Conservation (phyloP, 495 filamentous ascomycete genomes). For the Daldinia grandis region DNA sequence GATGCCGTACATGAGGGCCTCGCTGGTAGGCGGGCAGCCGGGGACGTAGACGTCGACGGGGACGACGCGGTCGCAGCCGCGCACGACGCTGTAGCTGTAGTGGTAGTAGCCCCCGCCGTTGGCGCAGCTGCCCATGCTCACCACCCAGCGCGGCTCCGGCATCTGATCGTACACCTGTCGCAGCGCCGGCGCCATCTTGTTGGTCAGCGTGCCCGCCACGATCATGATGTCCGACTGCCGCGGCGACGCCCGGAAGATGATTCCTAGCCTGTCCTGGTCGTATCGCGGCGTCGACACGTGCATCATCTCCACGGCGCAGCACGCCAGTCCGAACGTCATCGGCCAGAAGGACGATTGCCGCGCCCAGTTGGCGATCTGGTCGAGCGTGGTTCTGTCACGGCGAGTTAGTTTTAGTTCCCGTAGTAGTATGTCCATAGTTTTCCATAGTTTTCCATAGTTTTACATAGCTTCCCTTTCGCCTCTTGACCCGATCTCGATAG, state of each 20-base stretch:
- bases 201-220: conserved; percentile 92
- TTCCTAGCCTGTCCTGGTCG: conserved; percentile 94
- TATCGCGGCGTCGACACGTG: conserved; percentile 95
- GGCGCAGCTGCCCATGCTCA: conserved; percentile 90
- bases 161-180: conserved; percentile 98
- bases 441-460: no score
- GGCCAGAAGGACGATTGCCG: conserved; percentile 94
- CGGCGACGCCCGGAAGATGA: conserved; percentile 96
- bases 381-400: conserved; percentile 78
- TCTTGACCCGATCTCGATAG: neutral
- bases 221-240: conserved; percentile 99
- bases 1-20: conserved; percentile 89
- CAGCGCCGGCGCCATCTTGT: conserved; percentile 97
- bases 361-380: conserved; percentile 93
- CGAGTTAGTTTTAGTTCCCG: neutral
- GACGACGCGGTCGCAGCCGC: conserved; percentile 89
- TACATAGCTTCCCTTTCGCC: neutral
- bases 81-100: conserved; percentile 87
- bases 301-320: conserved; percentile 99
- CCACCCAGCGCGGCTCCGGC: conserved; percentile 93
- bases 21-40: conserved; percentile 87
- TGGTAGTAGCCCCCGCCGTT: conserved; percentile 96
- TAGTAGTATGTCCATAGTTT: neutral
- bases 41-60: conserved; percentile 94
- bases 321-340: conserved; percentile 97